Conservation (phyloP, 208 protist species). For the Crithidia sp. region DNA sequence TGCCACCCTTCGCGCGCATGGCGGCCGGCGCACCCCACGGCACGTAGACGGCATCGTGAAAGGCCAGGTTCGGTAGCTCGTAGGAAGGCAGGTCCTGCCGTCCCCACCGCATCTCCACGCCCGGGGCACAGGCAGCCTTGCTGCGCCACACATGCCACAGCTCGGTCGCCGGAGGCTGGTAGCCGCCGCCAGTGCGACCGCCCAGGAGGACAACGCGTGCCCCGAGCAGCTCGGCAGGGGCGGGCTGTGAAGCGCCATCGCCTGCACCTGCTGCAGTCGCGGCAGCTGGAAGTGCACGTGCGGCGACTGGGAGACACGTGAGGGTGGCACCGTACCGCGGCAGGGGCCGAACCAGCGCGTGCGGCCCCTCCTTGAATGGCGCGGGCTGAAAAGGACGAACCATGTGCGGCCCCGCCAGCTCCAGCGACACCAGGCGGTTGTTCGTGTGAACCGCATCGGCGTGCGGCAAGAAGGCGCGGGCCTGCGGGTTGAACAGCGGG, state of each 20-base stretch:
- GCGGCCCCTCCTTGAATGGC: conserved; percentile 53
- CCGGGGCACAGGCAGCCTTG: conserved; percentile 4
- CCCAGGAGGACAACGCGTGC: conserved; percentile 36
- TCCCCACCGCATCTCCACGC: conserved; percentile 30
- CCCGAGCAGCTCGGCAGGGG: not conserved
- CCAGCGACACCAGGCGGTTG: conserved; percentile 30
- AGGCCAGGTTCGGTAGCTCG: conserved; percentile 50
- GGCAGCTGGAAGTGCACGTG: too few species aligned
- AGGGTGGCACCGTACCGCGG: conserved; percentile 56
- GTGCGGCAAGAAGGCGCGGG: conserved; percentile 46
- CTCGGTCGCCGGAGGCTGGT: conserved; percentile 36
- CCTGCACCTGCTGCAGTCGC: too few species aligned
- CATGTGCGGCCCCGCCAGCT: conserved; percentile 52
- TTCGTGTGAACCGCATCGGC: conserved; percentile 23
- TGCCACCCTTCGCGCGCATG: not conserved
- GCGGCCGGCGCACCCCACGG: conserved; percentile 2
- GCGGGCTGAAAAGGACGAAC: conserved; percentile 33
- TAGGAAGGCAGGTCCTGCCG: conserved; percentile 38
- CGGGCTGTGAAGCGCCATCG: too few species aligned
- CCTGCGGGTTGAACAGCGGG: conserved; percentile 35
- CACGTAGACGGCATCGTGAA: conserved; percentile 47
- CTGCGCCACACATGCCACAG: conserved; percentile 44
- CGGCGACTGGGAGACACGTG: conserved; percentile 21
- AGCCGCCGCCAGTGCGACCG: conserved; percentile 28
- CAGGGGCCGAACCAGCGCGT: conserved; percentile 59